A percentile compares a stretch with the other conserved stretches of the same genome.
Conservation (phyloP, 163 green algal genomes). For the Chloromonas sp. region DNA sequence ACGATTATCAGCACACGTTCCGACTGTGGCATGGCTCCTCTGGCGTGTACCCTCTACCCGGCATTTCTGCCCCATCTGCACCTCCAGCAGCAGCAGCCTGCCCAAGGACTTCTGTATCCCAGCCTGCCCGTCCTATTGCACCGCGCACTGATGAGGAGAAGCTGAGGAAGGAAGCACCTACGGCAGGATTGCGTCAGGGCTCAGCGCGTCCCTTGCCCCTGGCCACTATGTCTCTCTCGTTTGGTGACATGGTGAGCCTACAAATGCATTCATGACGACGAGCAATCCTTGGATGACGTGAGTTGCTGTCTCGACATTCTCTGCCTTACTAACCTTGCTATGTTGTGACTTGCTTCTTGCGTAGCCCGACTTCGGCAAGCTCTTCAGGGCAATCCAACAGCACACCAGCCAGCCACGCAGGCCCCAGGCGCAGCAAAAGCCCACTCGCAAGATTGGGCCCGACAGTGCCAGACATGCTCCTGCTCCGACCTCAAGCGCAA, state of each 20-base stretch:
- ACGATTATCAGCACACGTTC: slow-evolving; percentile 40
- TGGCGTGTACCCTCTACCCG: neutral
- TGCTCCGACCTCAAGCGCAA: neutral
- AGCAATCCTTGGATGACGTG: slow-evolving; percentile 8
- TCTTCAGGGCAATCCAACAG: slow-evolving; percentile 19
- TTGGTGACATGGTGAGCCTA: slow-evolving; percentile 33
- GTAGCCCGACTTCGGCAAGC: slow-evolving; percentile 41
- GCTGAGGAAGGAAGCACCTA: neutral
- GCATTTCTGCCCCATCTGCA: neutral
- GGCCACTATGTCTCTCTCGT: slow-evolving; percentile 58
- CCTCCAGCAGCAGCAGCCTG: neutral
- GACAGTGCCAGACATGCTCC: neutral
- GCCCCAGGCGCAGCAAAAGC: neutral
- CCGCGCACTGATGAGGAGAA: neutral
- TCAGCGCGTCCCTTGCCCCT: slow-evolving; percentile 22
- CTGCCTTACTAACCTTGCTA: neutral
- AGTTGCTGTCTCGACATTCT: neutral
- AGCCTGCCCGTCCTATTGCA: neutral
- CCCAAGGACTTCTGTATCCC: neutral
- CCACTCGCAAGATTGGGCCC: neutral
- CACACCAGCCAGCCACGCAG: neutral
- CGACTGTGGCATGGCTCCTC: slow-evolving; percentile 56
- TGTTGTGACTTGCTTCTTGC: slow-evolving; percentile 2
- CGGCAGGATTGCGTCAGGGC: neutral
- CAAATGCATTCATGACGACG: neutral